Base-by-base conservation (phyloP, 257 asterid species). In the Linaria vulgaris region DNA sequence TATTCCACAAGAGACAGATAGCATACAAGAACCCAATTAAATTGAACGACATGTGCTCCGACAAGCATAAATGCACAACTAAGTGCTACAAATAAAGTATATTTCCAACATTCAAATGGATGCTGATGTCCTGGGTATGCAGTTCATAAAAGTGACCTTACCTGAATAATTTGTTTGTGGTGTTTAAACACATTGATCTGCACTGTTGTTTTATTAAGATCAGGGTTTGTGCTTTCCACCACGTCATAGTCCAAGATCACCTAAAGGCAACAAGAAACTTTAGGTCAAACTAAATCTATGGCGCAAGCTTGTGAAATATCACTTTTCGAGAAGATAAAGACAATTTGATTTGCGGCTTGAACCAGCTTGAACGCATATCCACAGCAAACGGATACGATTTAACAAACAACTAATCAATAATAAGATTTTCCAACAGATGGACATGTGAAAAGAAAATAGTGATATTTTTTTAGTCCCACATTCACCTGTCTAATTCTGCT, bases 121-220 rank as follows among this genome's bases (percentile, higher is more conserved):
- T 53, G 46, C 41, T 58, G 45, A 4, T 25, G 67, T 1, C n/a
- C 54, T 15, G 15, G 66, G 16, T 24, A 16, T 16, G 46, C 13
- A 27, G 41, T 44, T 48, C n/a, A 24, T 15, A 48, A 61, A 41
- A 38, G 49, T 25, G 47, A 68, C 5, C 49, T 71, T 64, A 88
- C 96, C 92, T 88, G 99, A 66, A 94, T 82, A 60, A 97, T 87
- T 77, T 94, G 99, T 46, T 96, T 82, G 76, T 89, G 97, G 46
- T 94, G 91, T 72, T 85, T 89, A 76, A 82, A 80, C 76, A 94
- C 78, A 74, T 94, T 87, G 77, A 94, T 83, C 61, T 88, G 71
- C 67, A 90, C 81, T 15, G 85, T 82, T 43, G 97, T 85, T 54
- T 77, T 89, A 77, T 84, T 87, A 56, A 80, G 81, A 16, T 87